Base-by-base conservation (phyloP, 2,329 filamentous ascomycete genomes). In the Dryadomyces quercivorus region DNA sequence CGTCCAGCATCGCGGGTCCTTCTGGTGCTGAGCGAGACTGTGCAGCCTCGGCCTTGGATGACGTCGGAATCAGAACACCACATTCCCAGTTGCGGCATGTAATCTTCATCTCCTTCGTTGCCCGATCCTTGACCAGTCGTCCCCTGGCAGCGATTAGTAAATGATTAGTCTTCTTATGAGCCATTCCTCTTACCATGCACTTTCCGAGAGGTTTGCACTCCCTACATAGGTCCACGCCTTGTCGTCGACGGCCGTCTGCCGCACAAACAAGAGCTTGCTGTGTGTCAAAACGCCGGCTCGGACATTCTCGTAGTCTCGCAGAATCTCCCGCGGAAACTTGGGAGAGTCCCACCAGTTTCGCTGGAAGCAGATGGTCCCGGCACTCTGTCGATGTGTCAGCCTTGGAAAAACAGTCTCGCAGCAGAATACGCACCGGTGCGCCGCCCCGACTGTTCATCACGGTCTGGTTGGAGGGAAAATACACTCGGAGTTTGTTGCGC, bases 41-140 rank as follows among this genome's bases (percentile, higher is more conserved):
- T 26, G 12, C 48, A 2, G 26, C 20, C 6, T 8, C 36, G 1
- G 36, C 6, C 26, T 18, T 20, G 2, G 15, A 9, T 6, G 18
- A 12, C 6, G 45, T 20, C 4, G 84, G 82, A 44, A 96, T 66
- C 22, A 97, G 62, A 1, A 98, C 87, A 40, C 93, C 93, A 64
- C 90, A 95, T 70, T 97, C 93, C 91, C 92, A 97, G 67, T 97
- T 98, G 54, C 87, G 82, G 67, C 86, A 90, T 58, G 79, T 90
- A 59, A 97, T 75, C 67, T 89, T 95, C 13, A 82, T 79, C 58
- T 78, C 69, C 58, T 84, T 84, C 2, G 80, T 85, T 8, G 66
- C 69, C 60, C 77, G 81, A 62, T 94, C 85, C 63, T 83, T 82
- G 53, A 84, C 80, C 34, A 95, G 69, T 49, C 82, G 82, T 21